phyloP scores from a whole-genome alignment of 495 filamentous ascomycete species.

The Corynascus novoguineensis region DNA sequence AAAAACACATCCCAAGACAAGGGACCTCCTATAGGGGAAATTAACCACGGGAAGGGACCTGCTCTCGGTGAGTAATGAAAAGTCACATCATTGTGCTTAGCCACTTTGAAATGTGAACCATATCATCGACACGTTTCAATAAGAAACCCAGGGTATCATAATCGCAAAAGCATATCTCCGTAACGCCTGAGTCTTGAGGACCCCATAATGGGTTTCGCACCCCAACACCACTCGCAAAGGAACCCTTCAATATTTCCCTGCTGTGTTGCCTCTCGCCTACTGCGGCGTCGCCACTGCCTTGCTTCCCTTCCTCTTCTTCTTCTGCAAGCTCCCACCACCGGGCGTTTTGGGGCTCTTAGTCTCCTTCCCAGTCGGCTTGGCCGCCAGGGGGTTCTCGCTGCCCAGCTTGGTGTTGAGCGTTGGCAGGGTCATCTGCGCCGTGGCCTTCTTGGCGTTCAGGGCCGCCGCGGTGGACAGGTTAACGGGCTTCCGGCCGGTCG shows the following conservation, averaged over 20 bases:
- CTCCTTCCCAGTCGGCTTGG: slow-evolving; percentile 32
- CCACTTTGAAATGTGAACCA: not conserved
- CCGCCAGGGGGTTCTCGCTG: slow-evolving; percentile 22
- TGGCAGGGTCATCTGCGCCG: slow-evolving; percentile 18
- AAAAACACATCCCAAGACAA: no score
- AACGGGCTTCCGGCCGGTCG: slow-evolving; percentile 46
- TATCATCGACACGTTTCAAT: not conserved
- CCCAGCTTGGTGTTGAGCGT: slow-evolving; percentile 38
- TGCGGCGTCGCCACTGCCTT: slow-evolving; percentile 35
- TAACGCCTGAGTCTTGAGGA: no score
- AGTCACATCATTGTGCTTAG: no score
- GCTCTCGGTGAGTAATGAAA: no score
- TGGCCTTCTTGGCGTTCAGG: slow-evolving; percentile 1
- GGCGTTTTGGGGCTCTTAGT: slow-evolving; percentile 51
- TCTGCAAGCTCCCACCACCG: slow-evolving; percentile 27
- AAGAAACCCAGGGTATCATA: slow-evolving; percentile 9
- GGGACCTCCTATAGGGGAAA: no score
- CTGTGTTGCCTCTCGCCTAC: not conserved
- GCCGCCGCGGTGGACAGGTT: slow-evolving; percentile 24
- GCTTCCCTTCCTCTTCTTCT: slow-evolving; percentile 59
- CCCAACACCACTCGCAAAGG: not conserved
- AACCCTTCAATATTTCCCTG: not conserved
- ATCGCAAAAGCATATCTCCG: not conserved
- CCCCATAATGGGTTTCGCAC: not conserved
- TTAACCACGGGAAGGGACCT: no score